Conservation (phyloP, 345 rosid species). For the Syzygium grande region DNA sequence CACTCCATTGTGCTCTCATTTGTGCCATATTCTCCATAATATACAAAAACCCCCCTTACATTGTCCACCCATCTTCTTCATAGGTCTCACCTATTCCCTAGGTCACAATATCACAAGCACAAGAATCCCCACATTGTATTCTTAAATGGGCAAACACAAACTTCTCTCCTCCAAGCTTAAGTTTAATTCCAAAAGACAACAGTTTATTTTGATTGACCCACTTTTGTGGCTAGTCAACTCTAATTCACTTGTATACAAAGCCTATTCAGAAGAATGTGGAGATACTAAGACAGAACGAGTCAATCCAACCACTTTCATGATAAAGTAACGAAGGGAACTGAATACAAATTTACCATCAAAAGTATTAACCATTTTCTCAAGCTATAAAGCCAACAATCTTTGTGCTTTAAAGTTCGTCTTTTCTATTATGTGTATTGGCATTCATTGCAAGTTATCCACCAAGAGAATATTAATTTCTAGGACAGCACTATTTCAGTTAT, state of each 20-base stretch:
- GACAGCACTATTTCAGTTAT: not conserved
- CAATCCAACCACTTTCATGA: not conserved
- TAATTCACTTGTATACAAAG: not conserved
- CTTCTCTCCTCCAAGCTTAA: not conserved
- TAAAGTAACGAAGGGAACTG: not conserved
- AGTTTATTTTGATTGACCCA: not conserved
- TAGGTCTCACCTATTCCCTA: not conserved
- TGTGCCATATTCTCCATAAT: not conserved
- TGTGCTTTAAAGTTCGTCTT: not conserved
- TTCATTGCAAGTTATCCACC: not conserved
- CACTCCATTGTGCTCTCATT: not conserved
- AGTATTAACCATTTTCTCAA: not conserved
- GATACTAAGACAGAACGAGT: not conserved
- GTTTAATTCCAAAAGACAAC: not conserved
- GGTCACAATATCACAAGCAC: not conserved
- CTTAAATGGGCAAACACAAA: not conserved
- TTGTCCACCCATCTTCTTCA: not conserved
- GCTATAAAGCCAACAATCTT: not conserved
- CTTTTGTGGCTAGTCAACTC: not conserved
- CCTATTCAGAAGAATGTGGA: not conserved
- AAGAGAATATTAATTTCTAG: not conserved
- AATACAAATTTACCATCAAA: not conserved
- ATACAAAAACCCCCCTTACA: not conserved
- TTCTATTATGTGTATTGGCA: not conserved
- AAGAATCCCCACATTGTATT: not conserved